Conservation (phyloP, 768 basidiomycete species). For the Rhodotorula kratochvilovae region DNA sequence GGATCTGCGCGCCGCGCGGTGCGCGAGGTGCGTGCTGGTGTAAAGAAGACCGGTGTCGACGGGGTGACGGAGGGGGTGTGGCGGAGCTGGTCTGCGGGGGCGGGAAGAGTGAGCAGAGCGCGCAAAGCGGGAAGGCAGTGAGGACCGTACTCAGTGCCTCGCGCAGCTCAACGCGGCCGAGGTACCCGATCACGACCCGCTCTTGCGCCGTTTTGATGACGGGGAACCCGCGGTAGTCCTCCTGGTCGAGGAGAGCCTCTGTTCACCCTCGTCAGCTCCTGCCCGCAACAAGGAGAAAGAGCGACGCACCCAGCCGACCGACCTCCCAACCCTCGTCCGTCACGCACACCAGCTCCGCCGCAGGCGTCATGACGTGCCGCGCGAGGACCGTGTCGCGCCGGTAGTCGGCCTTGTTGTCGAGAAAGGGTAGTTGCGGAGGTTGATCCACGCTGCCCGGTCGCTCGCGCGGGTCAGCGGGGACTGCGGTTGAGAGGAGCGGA, state of each 20-base stretch:
- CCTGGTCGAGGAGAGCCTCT: slow-evolving; percentile 26
- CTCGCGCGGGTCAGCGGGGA: not conserved
- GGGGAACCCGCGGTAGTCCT: slow-evolving; percentile 40
- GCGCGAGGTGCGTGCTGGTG: fast-evolving
- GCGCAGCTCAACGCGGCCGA: slow-evolving; percentile 84
- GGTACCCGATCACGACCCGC: slow-evolving; percentile 71
- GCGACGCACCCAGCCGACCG: slow-evolving; percentile 47
- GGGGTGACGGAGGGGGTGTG: not conserved
- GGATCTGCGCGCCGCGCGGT: slow-evolving; percentile 5
- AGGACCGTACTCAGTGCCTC: slow-evolving; percentile 61
- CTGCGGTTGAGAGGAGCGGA: slow-evolving; percentile 27
- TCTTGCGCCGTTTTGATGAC: slow-evolving; percentile 13
- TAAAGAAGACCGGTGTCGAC: slow-evolving; percentile 26
- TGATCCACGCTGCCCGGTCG: slow-evolving; percentile 42
- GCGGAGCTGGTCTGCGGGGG: slow-evolving; percentile 7
- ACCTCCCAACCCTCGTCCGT: slow-evolving; percentile 77
- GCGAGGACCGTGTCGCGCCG: slow-evolving; percentile 37
- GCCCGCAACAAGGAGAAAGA: slow-evolving; percentile 50
- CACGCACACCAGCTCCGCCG: slow-evolving; percentile 61
- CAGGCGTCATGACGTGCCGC: slow-evolving; percentile 38
- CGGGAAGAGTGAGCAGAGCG: too few relatives aligned
- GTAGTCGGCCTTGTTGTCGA: slow-evolving; percentile 42
- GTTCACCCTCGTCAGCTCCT: slow-evolving; percentile 63
- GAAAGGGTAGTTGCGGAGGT: slow-evolving; percentile 42
- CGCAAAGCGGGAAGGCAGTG: not conserved